These are phyloP conservation scores for Discostella stelligera DNA, from an alignment of 352 stramenopile species.

Conservation along the genomic window DNA sequence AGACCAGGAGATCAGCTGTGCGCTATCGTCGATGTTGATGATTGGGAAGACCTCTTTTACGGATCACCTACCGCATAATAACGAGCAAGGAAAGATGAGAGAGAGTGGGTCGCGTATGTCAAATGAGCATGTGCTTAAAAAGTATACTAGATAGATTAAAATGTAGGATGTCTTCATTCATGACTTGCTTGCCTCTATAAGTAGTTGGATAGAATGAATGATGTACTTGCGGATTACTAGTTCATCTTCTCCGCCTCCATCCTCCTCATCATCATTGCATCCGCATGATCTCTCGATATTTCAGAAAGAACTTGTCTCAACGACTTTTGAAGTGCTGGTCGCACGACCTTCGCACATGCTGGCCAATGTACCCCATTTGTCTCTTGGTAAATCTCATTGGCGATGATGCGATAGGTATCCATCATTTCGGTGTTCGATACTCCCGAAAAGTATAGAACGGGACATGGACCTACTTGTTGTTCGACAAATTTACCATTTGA, in stretches of 20 bases:
- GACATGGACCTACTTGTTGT: conserved; percentile 19
- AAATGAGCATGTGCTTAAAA: too few species aligned
- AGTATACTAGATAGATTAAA: too few species aligned
- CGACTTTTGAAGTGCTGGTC: conserved; percentile 59
- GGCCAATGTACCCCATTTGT: conserved; percentile 39
- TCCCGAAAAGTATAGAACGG: conserved; percentile 67
- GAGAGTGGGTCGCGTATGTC: too few species aligned
- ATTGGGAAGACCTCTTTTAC: conserved; percentile 46
- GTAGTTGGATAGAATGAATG: too few species aligned
- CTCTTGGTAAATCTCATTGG: conserved; percentile 68
- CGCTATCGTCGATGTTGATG: conserved; percentile 42
- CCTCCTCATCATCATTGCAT: conserved; percentile 49
- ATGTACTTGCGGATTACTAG: not conserved
- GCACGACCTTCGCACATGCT: conserved; percentile 70
- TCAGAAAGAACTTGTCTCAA: conserved; percentile 65
- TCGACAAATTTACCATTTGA: too few species aligned
- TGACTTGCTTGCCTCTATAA: too few species aligned
- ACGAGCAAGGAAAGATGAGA: too few species aligned
- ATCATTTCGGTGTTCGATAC: conserved; percentile 77
- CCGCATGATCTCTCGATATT: conserved; percentile 69
- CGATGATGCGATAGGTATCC: conserved; percentile 65
- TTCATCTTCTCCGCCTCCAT: not conserved
- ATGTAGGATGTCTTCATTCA: too few species aligned
- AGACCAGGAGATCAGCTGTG: conserved; percentile 46
- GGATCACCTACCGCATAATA: conserved; percentile 32